Evolutionary conservation across 73 alveolate species (phyloP), one percentile per base, ranked within the genome.

Genomic region (Paraurostyla sp.): DNA sequence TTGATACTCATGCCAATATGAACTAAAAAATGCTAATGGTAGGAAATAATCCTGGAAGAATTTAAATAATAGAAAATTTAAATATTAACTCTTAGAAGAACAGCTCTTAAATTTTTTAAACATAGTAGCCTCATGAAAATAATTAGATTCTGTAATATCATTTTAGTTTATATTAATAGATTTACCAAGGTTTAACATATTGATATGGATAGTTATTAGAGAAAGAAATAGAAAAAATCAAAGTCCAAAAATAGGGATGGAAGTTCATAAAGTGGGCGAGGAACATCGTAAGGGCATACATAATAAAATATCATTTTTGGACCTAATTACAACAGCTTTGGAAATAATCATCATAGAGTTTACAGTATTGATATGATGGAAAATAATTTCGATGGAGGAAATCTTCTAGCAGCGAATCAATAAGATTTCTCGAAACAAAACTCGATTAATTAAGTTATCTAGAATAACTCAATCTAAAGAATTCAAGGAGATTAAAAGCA

Each of bases 311-410:
- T 13, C 13, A 25, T 33, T 3, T 6, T 42, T 69, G 23, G n/a
- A n/a, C n/a, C 58, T 22, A 69, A 43, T 35, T 3, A 43, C 7
- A 75, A 33, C 51, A 48, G 13, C 11, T 36, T 23, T 16, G 11
- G 36, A 6, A 75, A 69, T 42, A 25, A 11, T 22, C 87, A 75
- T 48, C 54, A 75, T 48, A 75, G 87, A 75, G 75, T 75, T 6
- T 75, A 75, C 52, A 75, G 87, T 49, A 75, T 75, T 36, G 87
- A 75, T 22, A 75, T 48, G 69, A 75, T 75, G 30, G 75, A 43
- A 22, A 27, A 49, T 48, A 25, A 43, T 22, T 25, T 23, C 18
- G 87, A 49, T 6, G 51, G 13, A 9, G 75, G 73, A 22, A 29
- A 43, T 27, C 9, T 43, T 25, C 33, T 75, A 20, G 87, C 87